Evolutionary conservation across 192 early-diverging fungal genomes (phyloP), one percentile per base, ranked within the genome.

Genomic region (Backusella psychrophila): DNA sequence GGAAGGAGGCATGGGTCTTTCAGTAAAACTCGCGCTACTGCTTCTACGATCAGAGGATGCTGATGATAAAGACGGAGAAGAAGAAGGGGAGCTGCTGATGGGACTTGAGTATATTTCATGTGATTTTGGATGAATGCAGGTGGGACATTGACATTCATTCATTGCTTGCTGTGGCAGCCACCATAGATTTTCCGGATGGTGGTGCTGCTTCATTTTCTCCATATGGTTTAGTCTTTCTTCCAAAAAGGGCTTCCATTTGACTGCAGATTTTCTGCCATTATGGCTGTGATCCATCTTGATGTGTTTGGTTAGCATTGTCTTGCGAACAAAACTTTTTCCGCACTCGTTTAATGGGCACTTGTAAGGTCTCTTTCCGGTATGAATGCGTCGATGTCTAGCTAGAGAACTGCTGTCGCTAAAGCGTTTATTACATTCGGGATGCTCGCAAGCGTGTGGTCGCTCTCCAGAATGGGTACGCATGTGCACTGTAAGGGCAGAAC

Each of bases 401-500:
- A 94, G 80, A 53, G 91, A 92, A 44, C 90, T 91, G 72, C 90
- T 90, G 75, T 93, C 91, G 67, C 89, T 92, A 83, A 94, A 94
- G n/a, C 85, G 82, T 79, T 93, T 93, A 38, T 86, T 88, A 82
- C 93, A 94, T 52, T 86, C 87, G 21, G 86, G 85, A 44, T 89
- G 82, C 69, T 89, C 85, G 76, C 91, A 93, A 53, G 83, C 78
- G 71, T 92, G 91, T 23, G 92, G 92, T 72, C 89, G 77, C 73
- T 92, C 91, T 21, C 92, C 92, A 11, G 92, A 86, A 77, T 93
- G 92, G 0, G 90, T 92, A 71, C 93, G 91, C 69, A 87, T 83
- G 82, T 94, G 93, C 36, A 94, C 92, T 0, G 91, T 93, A 63
- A 94, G 82, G 63, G 93, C 93, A 9, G 91, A 93, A 52, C 91